These are phyloP conservation scores for Massospora cicadina DNA, from an alignment of 371 early-diverging fungal genomes.

Conservation along the genomic window DNA sequence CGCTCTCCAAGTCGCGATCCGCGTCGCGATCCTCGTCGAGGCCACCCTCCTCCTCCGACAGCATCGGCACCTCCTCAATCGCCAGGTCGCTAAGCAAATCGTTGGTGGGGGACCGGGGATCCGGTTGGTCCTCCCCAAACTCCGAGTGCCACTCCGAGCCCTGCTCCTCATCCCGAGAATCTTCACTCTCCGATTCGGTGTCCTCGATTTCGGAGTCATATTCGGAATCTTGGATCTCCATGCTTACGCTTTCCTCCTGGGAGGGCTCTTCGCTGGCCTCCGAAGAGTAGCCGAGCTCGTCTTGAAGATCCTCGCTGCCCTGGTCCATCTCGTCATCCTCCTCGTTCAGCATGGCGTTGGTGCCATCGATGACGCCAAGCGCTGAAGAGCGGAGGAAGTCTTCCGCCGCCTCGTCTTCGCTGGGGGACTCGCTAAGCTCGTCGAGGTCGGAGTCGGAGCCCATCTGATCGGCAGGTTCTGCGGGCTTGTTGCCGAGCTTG, in stretches of 20 bases:
- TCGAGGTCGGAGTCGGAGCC: constrained; percentile 83
- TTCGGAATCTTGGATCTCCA: constrained; percentile 12
- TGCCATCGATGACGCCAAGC: constrained; percentile 62
- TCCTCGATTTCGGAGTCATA: constrained; percentile 19
- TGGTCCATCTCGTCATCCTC: constrained; percentile 22
- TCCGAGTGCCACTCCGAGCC: constrained; percentile 17
- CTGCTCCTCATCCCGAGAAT: constrained; percentile 20
- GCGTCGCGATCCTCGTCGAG: constrained; percentile 20
- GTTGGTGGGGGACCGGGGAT: constrained; percentile 8
- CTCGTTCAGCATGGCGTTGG: constrained; percentile 27
- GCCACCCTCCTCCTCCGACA: constrained; percentile 19
- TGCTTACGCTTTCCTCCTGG: constrained; percentile 18
- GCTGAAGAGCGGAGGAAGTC: constrained; percentile 79
- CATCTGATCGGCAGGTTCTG: constrained; percentile 59
- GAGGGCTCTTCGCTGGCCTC: neutral
- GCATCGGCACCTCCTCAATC: constrained; percentile 17
- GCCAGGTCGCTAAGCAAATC: constrained; percentile 19
- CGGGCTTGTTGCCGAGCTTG: constrained; percentile 44
- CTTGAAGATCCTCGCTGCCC: constrained; percentile 18
- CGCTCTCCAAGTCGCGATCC: constrained; percentile 18
- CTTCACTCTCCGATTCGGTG: constrained; percentile 16
- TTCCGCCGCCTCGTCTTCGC: constrained; percentile 52
- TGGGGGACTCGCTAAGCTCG: constrained; percentile 14
- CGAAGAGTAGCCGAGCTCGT: constrained; percentile 1
- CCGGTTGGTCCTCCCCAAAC: constrained; percentile 13